Base-by-base conservation (phyloP, 148 eudicot species). In the Fallopia convolvulus region DNA sequence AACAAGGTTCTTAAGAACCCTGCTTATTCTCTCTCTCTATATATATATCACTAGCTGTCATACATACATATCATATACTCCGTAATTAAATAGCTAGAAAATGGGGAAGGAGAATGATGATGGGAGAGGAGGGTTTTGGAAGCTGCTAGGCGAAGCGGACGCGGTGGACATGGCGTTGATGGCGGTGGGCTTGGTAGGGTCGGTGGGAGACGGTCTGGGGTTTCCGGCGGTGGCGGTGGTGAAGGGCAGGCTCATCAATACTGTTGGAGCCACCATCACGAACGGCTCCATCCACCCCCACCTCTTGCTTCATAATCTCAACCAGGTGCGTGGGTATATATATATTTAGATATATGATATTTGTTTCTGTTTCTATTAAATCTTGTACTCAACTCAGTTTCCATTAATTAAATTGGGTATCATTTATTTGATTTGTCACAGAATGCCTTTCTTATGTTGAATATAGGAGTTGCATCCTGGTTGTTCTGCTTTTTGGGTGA, bases 101-200 rank as follows among this genome's bases (percentile, higher is more conserved):
- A 56, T 56, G 63, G 63, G 26, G 63, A 56, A 68, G 42, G 72
- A 30, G 44, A 14, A 68, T 42, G 42, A 68, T 13, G 39, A 32
- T 26, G 30, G 30, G 76, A 83, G 9, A 85, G 92, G n/a, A 74
- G 63, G 63, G 26, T 21, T 90, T 72, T 76, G 84, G 77, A 86
- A 88, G 49, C 84, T 92, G 21, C 89, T 92, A 81, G 85, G 90
- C 88, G 93, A 92, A 72, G 90, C 91, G 2, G 97, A 92, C 76
- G 80, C 85, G 17, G 80, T 39, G 30, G 97, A 92, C 79, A 70
- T 77, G 75, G 14, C 84, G 21, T 80, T 92, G 82, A 90, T 90
- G 97, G 47, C 55, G 5, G 40, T 88, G 3, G 97, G 95, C 0
- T 60, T 89, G 15, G 68, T 92, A 66, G 94, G 95, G 13, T 78